phyloP scores from a whole-genome alignment of 129 eudicot species.

The Flaveria brownii region DNA sequence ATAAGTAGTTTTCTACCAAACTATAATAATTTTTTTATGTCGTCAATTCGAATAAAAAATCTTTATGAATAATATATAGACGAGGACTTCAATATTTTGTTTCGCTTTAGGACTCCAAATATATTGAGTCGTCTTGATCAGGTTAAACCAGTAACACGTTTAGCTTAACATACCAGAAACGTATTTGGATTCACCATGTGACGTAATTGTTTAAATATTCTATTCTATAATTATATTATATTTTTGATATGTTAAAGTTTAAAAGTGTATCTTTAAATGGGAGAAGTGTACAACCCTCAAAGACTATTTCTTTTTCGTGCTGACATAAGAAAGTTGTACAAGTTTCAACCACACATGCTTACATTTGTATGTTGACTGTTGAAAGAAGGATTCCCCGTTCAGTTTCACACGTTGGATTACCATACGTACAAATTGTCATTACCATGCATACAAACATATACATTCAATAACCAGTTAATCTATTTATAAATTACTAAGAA shows the following conservation, averaged over 20 bases:
- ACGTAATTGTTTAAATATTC: too few species aligned
- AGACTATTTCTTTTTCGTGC: not conserved
- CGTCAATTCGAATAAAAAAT: too few species aligned
- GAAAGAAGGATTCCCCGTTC: constrained; percentile 15
- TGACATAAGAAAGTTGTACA: not conserved
- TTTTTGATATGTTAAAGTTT: not conserved
- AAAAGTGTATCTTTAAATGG: not conserved
- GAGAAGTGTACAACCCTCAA: constrained; percentile 15
- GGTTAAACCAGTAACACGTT: too few species aligned
- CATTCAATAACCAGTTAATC: not conserved
- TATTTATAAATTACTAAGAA: too few species aligned
- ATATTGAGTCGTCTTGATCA: too few species aligned
- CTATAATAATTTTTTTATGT: too few species aligned
- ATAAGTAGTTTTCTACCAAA: too few species aligned
- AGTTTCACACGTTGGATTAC: constrained; percentile 16
- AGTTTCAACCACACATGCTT: constrained; percentile 11
- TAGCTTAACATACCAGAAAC: too few species aligned
- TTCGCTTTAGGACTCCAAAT: too few species aligned
- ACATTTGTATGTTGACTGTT: not conserved
- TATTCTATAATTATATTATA: not conserved
- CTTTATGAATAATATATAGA: too few species aligned
- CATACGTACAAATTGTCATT: constrained; percentile 13
- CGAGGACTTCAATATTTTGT: too few species aligned
- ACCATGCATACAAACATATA: constrained; percentile 19
- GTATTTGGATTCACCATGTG: too few species aligned